Conservation (phyloP, 805 yeast species). For the Candida glaebosa region DNA sequence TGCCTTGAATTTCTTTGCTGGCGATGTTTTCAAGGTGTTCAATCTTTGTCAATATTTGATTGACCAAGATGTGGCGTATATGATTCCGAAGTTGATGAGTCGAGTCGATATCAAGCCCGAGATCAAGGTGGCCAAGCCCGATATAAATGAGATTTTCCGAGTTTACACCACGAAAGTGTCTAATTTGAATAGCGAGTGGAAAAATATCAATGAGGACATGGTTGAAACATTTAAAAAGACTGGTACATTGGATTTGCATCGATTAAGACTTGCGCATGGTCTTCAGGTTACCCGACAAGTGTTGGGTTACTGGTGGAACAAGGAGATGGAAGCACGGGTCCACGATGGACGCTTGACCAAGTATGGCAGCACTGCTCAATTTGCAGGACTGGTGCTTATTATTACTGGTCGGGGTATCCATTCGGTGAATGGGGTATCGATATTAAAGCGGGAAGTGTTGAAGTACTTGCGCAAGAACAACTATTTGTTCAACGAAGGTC, state of each 20-base stretch:
- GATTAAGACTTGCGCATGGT: constrained; percentile 48
- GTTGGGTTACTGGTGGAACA: constrained; percentile 59
- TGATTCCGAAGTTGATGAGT: not conserved
- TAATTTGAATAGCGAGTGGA: not conserved
- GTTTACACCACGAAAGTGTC: not conserved
- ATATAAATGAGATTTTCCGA: not conserved
- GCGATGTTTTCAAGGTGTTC: constrained; percentile 35
- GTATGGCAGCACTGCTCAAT: constrained; percentile 32
- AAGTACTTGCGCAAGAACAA: constrained; percentile 31
- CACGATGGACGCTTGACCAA: constrained; percentile 33
- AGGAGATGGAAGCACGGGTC: constrained; percentile 44
- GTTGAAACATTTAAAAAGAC: constrained; percentile 6
- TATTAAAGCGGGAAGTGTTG: constrained; percentile 42
- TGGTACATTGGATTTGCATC: constrained; percentile 54
- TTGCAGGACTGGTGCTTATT: constrained; percentile 43
- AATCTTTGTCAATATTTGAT: constrained; percentile 3
- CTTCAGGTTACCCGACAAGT: constrained; percentile 29
- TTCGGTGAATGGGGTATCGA: constrained; percentile 54
- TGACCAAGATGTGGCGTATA: not conserved
- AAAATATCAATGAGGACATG: not conserved
- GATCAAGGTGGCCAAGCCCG: constrained; percentile 1
- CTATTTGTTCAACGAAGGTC: constrained; percentile 46
- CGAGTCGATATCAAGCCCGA: not conserved
- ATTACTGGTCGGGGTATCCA: constrained; percentile 74
- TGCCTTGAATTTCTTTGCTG: constrained; percentile 42